Base-by-base conservation (phyloP, 306 rosid species). In the Corylus avellana region DNA sequence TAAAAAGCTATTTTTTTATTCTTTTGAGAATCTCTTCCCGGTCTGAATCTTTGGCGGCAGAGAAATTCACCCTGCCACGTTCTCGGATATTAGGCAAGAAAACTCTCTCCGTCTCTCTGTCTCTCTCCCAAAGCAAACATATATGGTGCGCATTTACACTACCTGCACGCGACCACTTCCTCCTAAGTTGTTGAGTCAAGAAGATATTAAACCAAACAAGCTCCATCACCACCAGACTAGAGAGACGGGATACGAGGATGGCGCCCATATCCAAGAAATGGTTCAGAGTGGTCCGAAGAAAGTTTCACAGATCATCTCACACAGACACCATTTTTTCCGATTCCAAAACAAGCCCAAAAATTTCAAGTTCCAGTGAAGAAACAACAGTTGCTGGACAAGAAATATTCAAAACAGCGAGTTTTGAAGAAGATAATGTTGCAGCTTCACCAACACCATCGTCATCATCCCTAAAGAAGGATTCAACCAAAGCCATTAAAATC, bases 91-190 rank as follows among this genome's bases (percentile, higher is more conserved):
- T 53, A 42, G 17, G 53, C 17, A 66, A 74, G 25, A 49, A 11
- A 35, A 13, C 12, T 20, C 4, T 22, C 46, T 70, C 42, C 35
- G 35, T 54, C 25, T 58, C 74, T 47, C 66, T 61, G 70, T 54
- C 76, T 72, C 58, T 44, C 16, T 5, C 57, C 1, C 42, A 39
- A 12, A 12, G 12, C 20, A 58, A 58, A 74, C 93, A 89, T n/a
- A n/a, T n/a, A n/a, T 86, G 92, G 76, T 50, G 72, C 70, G 89
- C 93, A 89, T 89, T 75, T 80, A 84, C 87, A 86, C 76, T 72
- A 76, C 68, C 89, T 85, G 75, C 51, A 88, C 80, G 95, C 85
- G 13, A 88, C 89, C 79, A 82, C 82, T 64, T 79, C 73, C 73
- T 79, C 73, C 73, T 37, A 50, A 79, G 39, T 73, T 64, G 13